Percentiles rank a stretch among this genome's conserved stretches.
phyloP scores from a whole-genome alignment of 2,329 filamentous ascomycete species.

The Alternaria panax region DNA sequence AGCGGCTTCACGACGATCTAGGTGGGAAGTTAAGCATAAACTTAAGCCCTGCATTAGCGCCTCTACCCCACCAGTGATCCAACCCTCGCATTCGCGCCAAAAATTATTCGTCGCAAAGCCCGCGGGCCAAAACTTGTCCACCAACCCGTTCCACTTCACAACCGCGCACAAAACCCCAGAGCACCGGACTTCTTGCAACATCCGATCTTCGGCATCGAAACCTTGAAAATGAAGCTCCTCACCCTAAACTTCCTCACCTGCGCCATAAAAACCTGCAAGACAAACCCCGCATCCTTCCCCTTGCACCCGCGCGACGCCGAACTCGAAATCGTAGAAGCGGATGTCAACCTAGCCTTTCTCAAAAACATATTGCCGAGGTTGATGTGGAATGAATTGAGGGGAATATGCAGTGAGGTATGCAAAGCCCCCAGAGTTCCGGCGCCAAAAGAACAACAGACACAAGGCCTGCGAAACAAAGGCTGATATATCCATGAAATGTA shows the following conservation, averaged over 20 bases:
- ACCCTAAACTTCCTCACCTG: slow-evolving; percentile 97
- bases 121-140: background rate
- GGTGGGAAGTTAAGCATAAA: slow-evolving; percentile 27
- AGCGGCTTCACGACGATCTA: background rate
- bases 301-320: slow-evolving; percentile 92
- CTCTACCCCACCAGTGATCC: background rate
- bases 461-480: background rate
- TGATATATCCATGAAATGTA: slow-evolving; percentile 46
- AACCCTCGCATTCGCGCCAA: background rate
- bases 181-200: background rate
- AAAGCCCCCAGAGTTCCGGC: background rate
- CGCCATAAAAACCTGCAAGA: slow-evolving; percentile 94
- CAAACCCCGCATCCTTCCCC: slow-evolving; percentile 79
- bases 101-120: slow-evolving; percentile 11
- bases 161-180: background rate
- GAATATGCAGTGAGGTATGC: slow-evolving; percentile 76
- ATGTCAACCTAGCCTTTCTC: slow-evolving; percentile 81
- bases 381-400: slow-evolving; percentile 83
- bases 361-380: slow-evolving; percentile 84
- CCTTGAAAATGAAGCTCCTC: slow-evolving; percentile 80
- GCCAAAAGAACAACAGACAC: background rate
- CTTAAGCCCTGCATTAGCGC: slow-evolving; percentile 23
- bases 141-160: slow-evolving; percentile 48
- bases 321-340: slow-evolving; percentile 82
- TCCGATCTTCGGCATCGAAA: background rate